phyloP scores from a whole-genome alignment of 2,329 filamentous ascomycete species.

The Epichloe gansuensis region DNA sequence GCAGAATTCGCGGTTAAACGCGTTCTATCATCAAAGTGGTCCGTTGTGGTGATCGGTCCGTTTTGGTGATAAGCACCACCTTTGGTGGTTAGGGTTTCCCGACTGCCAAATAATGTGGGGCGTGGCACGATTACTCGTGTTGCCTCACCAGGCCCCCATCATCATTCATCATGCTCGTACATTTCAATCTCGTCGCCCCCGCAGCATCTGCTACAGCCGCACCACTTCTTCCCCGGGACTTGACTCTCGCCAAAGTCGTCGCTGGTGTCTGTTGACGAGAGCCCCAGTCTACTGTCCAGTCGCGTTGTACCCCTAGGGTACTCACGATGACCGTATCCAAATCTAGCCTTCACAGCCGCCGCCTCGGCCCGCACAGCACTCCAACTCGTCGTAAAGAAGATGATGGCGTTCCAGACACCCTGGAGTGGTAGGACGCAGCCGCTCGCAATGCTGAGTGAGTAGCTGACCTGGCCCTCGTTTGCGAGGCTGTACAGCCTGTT shows the following conservation, averaged over 20 bases:
- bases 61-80: too few species aligned
- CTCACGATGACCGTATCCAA: conserved; percentile 4
- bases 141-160: not conserved
- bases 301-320: conserved; percentile 10
- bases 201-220: not conserved
- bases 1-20: too few species aligned
- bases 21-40: too few species aligned
- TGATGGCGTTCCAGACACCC: conserved; percentile 68
- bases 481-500: conserved; percentile 61
- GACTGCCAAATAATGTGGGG: too few species aligned
- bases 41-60: too few species aligned
- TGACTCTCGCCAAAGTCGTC: not conserved
- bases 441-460: conserved; percentile 54
- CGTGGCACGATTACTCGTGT: too few species aligned
- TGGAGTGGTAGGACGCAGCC: conserved; percentile 64
- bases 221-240: not conserved
- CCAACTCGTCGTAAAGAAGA: conserved; percentile 60
- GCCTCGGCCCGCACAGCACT: conserved; percentile 17
- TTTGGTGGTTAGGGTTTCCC: too few species aligned
- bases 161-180: not conserved
- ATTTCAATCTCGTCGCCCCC: not conserved
- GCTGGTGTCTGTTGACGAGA: not conserved
- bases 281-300: conserved; percentile 16
- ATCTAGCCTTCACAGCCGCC: conserved; percentile 8
- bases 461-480: conserved; percentile 37